Conservation (phyloP, 2,329 filamentous ascomycete genomes). For the Cladosporium sp. region DNA sequence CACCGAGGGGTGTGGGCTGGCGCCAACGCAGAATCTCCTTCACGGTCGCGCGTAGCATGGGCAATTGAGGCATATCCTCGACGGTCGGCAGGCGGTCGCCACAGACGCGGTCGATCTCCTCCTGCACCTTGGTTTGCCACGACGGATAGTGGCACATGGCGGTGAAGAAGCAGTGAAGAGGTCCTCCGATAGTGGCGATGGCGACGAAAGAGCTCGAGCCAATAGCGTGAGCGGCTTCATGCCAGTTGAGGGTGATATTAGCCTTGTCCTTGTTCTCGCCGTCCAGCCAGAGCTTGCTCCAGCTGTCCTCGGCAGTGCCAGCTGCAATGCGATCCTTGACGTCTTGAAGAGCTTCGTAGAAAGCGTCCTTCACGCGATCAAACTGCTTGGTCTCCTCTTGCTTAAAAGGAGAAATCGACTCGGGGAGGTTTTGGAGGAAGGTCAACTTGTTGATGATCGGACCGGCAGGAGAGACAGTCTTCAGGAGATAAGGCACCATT, state of each 20-base stretch:
- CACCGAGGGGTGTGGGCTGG: slow-evolving; percentile 37
- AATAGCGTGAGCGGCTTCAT: slow-evolving; percentile 32
- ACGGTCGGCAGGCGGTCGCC: slow-evolving; percentile 28
- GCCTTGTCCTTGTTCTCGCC: slow-evolving; percentile 25
- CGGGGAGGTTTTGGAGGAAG: slow-evolving; percentile 29
- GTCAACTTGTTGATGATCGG: slow-evolving; percentile 33
- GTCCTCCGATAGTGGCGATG: slow-evolving; percentile 31
- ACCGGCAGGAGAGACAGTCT: slow-evolving; percentile 31
- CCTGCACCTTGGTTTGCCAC: slow-evolving; percentile 28
- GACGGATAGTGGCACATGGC: slow-evolving; percentile 32
- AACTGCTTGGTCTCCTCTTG: slow-evolving; percentile 25
- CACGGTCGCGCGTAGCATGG: slow-evolving; percentile 30
- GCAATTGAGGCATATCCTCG: slow-evolving; percentile 31
- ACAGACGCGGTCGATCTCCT: slow-evolving; percentile 31
- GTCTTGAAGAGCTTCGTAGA: slow-evolving; percentile 30
- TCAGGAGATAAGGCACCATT: slow-evolving; percentile 31
- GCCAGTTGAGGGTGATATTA: slow-evolving; percentile 23
- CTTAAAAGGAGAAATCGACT: slow-evolving; percentile 30
- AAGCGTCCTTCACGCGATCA: slow-evolving; percentile 30
- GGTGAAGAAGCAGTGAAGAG: slow-evolving; percentile 32
- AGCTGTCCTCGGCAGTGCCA: slow-evolving; percentile 24
- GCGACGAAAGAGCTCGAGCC: slow-evolving; percentile 33
- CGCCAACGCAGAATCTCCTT: slow-evolving; percentile 34
- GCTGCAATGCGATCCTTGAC: slow-evolving; percentile 24
- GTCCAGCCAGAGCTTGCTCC: slow-evolving; percentile 30